A percentile compares a stretch with the other conserved stretches of the same genome.
Conservation (phyloP, 257 asterid species). For the Forsythia viridissima region DNA sequence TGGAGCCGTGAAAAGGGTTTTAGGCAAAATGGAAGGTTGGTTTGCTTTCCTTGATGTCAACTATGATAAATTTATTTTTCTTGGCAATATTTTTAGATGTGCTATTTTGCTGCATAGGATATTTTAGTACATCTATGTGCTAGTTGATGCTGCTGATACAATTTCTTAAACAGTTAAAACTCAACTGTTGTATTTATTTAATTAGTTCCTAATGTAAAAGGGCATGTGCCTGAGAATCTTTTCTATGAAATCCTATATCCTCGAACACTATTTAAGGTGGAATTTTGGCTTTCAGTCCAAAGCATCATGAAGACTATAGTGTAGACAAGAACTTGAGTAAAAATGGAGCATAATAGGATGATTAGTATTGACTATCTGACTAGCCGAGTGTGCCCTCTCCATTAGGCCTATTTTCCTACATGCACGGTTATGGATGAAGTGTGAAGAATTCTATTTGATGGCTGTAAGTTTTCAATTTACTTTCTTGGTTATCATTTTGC, state of each 20-base stretch:
- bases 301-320: background rate
- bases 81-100: too few species aligned
- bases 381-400: background rate
- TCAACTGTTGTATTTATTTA: too few species aligned
- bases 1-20: slow-evolving; percentile 88
- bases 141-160: too few species aligned
- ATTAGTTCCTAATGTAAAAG: background rate
- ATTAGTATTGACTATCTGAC: background rate
- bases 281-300: background rate
- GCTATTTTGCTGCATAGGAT: too few species aligned
- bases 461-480: background rate
- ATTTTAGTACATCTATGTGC: too few species aligned
- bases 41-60: slow-evolving; percentile 1
- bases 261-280: background rate
- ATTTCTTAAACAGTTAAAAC: too few species aligned
- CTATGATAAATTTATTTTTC: background rate
- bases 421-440: background rate
- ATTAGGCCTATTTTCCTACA: background rate
- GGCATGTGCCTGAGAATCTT: background rate
- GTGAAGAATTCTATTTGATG: background rate
- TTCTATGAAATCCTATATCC: background rate
- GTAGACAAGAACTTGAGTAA: background rate
- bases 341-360: background rate
- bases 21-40: slow-evolving; percentile 85
- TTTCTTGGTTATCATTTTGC: background rate